Conservation (phyloP, 192 early-diverging fungal species). For the Podila clonocystis region DNA sequence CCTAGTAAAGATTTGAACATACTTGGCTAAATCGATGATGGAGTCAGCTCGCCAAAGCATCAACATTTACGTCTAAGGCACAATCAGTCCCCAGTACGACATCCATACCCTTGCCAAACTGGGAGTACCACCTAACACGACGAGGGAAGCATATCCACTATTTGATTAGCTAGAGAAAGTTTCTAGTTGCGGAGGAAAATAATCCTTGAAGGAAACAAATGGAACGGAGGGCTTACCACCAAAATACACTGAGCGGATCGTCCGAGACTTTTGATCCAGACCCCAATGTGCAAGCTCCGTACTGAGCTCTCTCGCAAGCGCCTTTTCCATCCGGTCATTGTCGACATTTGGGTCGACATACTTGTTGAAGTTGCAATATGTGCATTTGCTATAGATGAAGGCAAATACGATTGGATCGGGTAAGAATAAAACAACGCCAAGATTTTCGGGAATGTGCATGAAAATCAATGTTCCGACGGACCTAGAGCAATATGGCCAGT, state of each 20-base stretch:
- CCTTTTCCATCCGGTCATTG: slow-evolving; percentile 53
- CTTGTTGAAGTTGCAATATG: slow-evolving; percentile 70
- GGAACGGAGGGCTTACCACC: slow-evolving; percentile 36
- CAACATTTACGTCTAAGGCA: too few relatives aligned
- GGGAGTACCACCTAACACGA: slow-evolving; percentile 56
- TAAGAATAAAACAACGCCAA: neutral
- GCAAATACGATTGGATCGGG: neutral
- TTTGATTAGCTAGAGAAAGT: neutral
- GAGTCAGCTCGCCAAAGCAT: neutral
- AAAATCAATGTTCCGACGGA: neutral
- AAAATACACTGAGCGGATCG: slow-evolving; percentile 61
- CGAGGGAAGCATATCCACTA: neutral
- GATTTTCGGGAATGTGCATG: neutral
- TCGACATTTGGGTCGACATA: slow-evolving; percentile 59
- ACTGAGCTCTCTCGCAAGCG: slow-evolving; percentile 51
- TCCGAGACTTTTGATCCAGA: slow-evolving; percentile 29
- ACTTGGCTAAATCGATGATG: slow-evolving; percentile 37
- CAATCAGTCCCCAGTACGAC: too few relatives aligned
- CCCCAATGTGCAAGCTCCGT: slow-evolving; percentile 44
- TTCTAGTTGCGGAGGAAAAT: neutral
- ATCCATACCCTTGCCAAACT: slow-evolving; percentile 49
- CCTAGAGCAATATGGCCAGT: slow-evolving; percentile 70
- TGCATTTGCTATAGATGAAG: slow-evolving; percentile 52
- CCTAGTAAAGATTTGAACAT: slow-evolving; percentile 52
- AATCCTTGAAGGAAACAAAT: neutral